These are phyloP conservation scores for Lanmaoa pseudosensibilis DNA, from an alignment of 768 basidiomycete species.

Conservation along the genomic window DNA sequence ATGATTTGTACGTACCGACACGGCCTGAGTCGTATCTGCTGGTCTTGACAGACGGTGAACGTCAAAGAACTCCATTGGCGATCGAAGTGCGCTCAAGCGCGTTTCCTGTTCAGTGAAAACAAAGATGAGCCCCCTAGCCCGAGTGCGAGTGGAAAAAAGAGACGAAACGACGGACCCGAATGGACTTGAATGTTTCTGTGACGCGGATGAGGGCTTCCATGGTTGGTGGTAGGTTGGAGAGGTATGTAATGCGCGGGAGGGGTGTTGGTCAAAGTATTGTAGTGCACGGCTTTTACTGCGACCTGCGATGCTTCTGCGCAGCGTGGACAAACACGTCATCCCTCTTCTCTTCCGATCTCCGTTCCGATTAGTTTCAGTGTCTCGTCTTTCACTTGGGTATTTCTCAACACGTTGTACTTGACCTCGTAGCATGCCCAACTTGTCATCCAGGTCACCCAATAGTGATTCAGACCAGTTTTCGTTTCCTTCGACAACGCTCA, in stretches of 20 bases:
- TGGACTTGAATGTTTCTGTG: constrained; percentile 65
- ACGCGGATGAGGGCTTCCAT: constrained; percentile 72
- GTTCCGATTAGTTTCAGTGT: neutral
- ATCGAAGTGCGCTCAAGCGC: constrained; percentile 70
- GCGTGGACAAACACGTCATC: neutral
- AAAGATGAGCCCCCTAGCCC: neutral
- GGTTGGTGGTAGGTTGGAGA: neutral
- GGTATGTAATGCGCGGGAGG: neutral
- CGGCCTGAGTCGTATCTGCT: constrained; percentile 76
- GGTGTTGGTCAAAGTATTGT: no score
- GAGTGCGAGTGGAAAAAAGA: neutral
- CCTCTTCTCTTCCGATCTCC: neutral
- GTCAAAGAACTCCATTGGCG: constrained; percentile 81
- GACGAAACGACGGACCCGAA: constrained; percentile 54
- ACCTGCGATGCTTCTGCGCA: neutral
- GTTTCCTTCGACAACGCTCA: no score
- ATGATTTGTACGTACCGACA: constrained; percentile 50
- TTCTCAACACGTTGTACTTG: no score
- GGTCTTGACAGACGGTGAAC: constrained; percentile 80
- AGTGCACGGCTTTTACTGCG: neutral
- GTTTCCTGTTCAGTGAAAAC: constrained; percentile 57
- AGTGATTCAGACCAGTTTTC: no score
- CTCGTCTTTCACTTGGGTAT: no score
- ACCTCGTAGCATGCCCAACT: no score
- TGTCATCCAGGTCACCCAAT: no score